phyloP scores from a whole-genome alignment of 2,329 filamentous ascomycete genomes.

The Hypoxylon sp. region DNA sequence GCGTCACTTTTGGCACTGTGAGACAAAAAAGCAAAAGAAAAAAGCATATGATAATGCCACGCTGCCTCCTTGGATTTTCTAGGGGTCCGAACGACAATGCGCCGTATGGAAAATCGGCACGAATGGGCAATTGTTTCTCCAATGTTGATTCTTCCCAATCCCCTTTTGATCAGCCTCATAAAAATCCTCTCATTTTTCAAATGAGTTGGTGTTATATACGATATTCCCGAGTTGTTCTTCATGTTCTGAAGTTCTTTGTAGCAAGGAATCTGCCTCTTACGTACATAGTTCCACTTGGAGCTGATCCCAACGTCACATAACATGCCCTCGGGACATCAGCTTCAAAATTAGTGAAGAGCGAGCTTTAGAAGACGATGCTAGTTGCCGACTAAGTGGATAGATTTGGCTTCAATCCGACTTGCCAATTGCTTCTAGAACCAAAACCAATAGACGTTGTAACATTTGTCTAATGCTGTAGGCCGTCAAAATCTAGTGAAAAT shows the following conservation, averaged over 20 bases:
- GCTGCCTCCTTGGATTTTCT: slow-evolving; percentile 17
- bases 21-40: slow-evolving; percentile 21
- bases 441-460: slow-evolving; percentile 10
- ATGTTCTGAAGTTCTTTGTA: slow-evolving; percentile 13
- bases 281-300: slow-evolving; percentile 37
- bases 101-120: slow-evolving; percentile 25
- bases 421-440: slow-evolving; percentile 11
- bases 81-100: slow-evolving; percentile 22
- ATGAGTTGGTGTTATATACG: slow-evolving; percentile 17
- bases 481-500: background rate
- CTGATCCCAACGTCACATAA: slow-evolving; percentile 38
- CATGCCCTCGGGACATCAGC: slow-evolving; percentile 26
- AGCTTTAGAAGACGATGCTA: slow-evolving; percentile 31
- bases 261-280: slow-evolving; percentile 22
- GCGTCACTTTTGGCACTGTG: slow-evolving; percentile 42
- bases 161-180: slow-evolving; percentile 11
- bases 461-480: background rate
- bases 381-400: slow-evolving; percentile 43
- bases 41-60: slow-evolving; percentile 44
- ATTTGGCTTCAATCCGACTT: slow-evolving; percentile 24
- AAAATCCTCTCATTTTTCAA: slow-evolving; percentile 9
- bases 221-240: background rate
- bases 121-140: slow-evolving; percentile 27
- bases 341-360: slow-evolving; percentile 19
- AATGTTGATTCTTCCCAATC: slow-evolving; percentile 5